Percentiles rank a stretch among this genome's conserved stretches.
Evolutionary conservation across 495 filamentous ascomycete species (phyloP).

Genomic region (Neurospora hispaniola): DNA sequence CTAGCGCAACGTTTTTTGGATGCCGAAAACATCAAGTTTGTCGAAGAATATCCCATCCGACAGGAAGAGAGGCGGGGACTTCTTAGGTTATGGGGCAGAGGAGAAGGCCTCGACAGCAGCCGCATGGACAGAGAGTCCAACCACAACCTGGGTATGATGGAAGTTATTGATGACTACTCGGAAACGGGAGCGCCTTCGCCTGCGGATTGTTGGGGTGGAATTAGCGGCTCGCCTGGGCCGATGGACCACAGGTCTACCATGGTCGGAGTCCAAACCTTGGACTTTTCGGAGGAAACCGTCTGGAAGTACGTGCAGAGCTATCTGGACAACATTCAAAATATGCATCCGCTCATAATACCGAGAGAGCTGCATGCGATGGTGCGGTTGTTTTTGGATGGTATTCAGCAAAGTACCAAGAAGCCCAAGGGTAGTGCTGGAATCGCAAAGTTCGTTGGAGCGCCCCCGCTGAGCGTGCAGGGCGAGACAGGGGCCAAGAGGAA

Average conservation of each 20-base stretch:
- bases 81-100: conserved; percentile 66
- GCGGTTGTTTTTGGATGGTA: conserved; percentile 34
- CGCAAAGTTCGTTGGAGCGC: conserved; percentile 20
- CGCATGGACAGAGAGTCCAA: conserved; percentile 18
- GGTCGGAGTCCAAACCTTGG: conserved; percentile 41
- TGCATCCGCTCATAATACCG: conserved; percentile 74
- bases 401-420: conserved; percentile 21
- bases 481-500: conserved; percentile 50
- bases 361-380: conserved; percentile 40
- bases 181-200: conserved; percentile 39
- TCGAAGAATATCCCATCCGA: conserved; percentile 52
- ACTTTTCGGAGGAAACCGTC: conserved; percentile 52
- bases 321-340: conserved; percentile 66
- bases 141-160: conserved; percentile 20
- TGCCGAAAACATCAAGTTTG: conserved; percentile 46
- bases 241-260: conserved; percentile 41
- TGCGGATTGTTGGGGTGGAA: conserved; percentile 37
- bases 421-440: conserved; percentile 11
- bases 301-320: conserved; percentile 59
- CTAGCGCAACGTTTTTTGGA: conserved; percentile 39
- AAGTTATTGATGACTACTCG: conserved; percentile 31
- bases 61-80: conserved; percentile 67
- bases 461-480: conserved; percentile 8
- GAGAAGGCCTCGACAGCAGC: conserved; percentile 52
- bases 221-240: conserved; percentile 32